phyloP scores from a whole-genome alignment of 495 filamentous ascomycete species.

The Talaromyces nanjingensis region DNA sequence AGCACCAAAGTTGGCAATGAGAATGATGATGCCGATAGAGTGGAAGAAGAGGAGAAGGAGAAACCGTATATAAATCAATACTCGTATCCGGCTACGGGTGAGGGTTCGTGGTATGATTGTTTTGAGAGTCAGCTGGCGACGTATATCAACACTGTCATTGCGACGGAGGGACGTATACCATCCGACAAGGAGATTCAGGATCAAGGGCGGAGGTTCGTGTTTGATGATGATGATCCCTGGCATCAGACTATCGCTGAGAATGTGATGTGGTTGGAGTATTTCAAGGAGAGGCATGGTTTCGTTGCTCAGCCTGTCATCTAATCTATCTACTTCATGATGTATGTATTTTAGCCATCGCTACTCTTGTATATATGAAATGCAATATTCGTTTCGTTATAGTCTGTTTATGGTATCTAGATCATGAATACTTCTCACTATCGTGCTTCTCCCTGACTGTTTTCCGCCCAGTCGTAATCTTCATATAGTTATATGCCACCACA shows the following conservation, averaged over 20 bases:
- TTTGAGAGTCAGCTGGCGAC: background rate
- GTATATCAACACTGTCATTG: conserved; percentile 2
- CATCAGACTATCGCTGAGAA: conserved; percentile 60
- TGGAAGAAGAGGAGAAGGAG: background rate
- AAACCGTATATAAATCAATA: background rate
- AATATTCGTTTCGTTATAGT: background rate
- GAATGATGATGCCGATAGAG: background rate
- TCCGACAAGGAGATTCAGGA: conserved; percentile 3
- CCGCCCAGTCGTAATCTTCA: conserved; percentile 41
- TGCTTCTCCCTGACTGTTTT: background rate
- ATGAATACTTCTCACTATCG: conserved; percentile 7
- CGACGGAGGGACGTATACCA: background rate
- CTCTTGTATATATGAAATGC: background rate
- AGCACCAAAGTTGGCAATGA: no score
- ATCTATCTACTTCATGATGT: background rate
- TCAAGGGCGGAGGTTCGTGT: conserved; percentile 50
- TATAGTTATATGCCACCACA: conserved; percentile 73
- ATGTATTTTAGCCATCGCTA: background rate
- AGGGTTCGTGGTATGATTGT: background rate
- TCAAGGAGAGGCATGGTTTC: conserved; percentile 35
- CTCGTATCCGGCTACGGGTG: background rate
- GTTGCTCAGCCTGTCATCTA: background rate
- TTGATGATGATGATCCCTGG: conserved; percentile 55
- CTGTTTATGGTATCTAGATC: background rate
- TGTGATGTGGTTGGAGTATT: conserved; percentile 46